Evolutionary conservation across 176 grass and related monocot genomes (phyloP).

Genomic region (Cenchrus purpureus): DNA sequence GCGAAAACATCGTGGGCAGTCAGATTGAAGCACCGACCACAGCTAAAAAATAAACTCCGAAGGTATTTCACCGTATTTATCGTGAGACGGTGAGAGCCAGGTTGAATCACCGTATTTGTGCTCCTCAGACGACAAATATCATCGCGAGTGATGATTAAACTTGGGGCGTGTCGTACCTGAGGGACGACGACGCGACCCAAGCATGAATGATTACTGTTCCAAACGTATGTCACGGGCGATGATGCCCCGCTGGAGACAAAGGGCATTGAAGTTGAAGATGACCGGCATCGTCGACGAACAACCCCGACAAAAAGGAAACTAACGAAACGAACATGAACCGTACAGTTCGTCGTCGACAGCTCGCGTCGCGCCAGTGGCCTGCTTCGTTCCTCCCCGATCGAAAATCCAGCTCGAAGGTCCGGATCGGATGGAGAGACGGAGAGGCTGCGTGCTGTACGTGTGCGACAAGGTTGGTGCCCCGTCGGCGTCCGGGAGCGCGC

Average conservation of each 20-base stretch:
- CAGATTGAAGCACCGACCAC: neutral
- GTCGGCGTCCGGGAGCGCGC: constrained; percentile 3
- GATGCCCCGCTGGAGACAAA: neutral
- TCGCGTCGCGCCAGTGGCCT: neutral
- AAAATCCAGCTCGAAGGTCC: neutral
- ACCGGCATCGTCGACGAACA: neutral
- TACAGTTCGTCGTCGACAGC: neutral
- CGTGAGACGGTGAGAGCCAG: too few species aligned
- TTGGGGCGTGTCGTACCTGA: neutral
- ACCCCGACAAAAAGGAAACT: neutral
- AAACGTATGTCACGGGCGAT: neutral
- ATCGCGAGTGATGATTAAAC: neutral
- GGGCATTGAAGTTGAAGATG: neutral
- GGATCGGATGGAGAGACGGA: neutral
- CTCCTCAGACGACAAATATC: neutral
- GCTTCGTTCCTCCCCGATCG: neutral
- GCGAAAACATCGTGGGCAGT: neutral
- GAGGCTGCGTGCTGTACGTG: constrained; percentile 1
- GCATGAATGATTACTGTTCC: neutral
- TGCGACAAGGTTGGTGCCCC: constrained; percentile 27
- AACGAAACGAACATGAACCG: neutral
- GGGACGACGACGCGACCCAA: neutral
- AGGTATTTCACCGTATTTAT: neutral
- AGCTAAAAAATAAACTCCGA: neutral
- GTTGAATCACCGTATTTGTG: neutral